Base-by-base conservation (phyloP, 2,329 filamentous ascomycete species). In the Uncinocarpus reesii region DNA sequence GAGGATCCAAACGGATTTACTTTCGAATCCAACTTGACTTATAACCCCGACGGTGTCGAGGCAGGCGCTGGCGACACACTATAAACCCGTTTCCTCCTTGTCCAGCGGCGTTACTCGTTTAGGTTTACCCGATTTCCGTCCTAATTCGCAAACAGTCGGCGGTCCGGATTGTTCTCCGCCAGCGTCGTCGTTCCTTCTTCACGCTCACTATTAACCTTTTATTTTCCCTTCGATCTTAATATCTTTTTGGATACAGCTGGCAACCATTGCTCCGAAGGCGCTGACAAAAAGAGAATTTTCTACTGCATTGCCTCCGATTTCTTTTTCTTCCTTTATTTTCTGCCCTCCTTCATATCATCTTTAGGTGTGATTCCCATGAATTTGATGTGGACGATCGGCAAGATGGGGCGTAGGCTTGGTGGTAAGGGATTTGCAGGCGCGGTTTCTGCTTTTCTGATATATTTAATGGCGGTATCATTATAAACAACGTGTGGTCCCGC, bases 1-100 rank as follows among this genome's bases (percentile, higher is more conserved):
- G 75, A 75, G 54, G 68, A 67, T 47, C 58, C 60, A n/a, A 58
- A 61, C 29, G 62, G 62, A 18, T 71, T 71, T 55, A 64, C 64
- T 21, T 71, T 71, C 50, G 66, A 69, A 35, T 63, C 66, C 18
- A 68, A 56, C 53, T 61, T 67, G 49, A 50, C 60, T 36, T 68
- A 67, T 51, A 51, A 60, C 28, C 57, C 42, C 10, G 68, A 70
- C 52, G 65, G 66, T 56, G 68, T 70, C 54, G 68, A 69, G 56
- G 69, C 66, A 42, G 65, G 65, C 56, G 59, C 64, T 49, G 61
- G 61, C 44, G 65, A 66, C 48, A 54, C 57, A 56, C 53, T 67
- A 54, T 68, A 60, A 65, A 36, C 26, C 35, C 40, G 6, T 29
- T 23, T 24, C 37, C 18, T 29, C 41, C 26, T 37, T 44, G 45